Percentiles rank a stretch among this genome's conserved stretches.
Evolutionary conservation across 140 eudicot genomes (phyloP).

Genomic region (Oenanthe javanica): DNA sequence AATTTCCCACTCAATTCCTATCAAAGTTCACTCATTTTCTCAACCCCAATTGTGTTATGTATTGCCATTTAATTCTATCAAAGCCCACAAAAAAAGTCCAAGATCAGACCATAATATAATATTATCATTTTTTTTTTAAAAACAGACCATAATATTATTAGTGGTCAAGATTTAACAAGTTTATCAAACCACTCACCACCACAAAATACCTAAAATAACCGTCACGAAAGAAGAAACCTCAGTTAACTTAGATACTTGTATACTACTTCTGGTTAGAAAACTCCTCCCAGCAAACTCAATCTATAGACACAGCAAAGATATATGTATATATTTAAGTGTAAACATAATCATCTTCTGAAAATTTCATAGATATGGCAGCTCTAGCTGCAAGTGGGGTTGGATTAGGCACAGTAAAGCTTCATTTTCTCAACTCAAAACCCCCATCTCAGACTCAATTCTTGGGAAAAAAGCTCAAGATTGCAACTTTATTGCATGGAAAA

Average conservation of each 20-base stretch:
- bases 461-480: conserved; percentile 52
- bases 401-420: conserved; percentile 38
- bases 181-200: conserved; percentile 31
- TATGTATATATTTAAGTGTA: neutral
- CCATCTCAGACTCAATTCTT: conserved; percentile 33
- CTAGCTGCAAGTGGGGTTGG: conserved; percentile 45
- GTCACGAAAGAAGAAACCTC: conserved; percentile 15
- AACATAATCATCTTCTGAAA: neutral
- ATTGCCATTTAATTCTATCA: neutral
- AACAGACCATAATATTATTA: conserved; percentile 8
- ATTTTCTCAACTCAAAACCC: conserved; percentile 33
- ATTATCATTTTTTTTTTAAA: too few relatives aligned
- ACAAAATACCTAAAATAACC: conserved; percentile 46
- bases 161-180: conserved; percentile 44
- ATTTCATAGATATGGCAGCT: conserved; percentile 42
- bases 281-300: conserved; percentile 21
- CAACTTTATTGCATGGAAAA: conserved; percentile 28
- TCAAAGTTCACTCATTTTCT: too few relatives aligned
- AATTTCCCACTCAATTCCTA: neutral
- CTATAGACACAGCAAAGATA: conserved; percentile 9
- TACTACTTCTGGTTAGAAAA: conserved; percentile 15
- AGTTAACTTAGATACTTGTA: neutral
- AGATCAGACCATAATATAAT: neutral
- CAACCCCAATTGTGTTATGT: too few relatives aligned
- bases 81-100: neutral